phyloP scores from a whole-genome alignment of 805 yeast genomes.

The Hanseniaspora pseudoguilliermondii region DNA sequence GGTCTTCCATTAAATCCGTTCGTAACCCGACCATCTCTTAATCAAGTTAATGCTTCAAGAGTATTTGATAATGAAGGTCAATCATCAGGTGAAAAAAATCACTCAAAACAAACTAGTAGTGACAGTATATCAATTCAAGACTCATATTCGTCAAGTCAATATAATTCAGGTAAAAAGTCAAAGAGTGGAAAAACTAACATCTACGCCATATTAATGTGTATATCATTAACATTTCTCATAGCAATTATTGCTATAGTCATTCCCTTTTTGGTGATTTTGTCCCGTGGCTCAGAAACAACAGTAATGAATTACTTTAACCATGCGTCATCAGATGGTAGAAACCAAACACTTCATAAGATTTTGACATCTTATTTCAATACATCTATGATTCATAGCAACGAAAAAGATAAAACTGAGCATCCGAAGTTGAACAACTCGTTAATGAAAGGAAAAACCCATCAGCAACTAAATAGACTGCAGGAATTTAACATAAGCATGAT shows the following conservation, averaged over 20 bases:
- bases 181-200: not conserved
- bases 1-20: too few species aligned
- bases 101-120: not conserved
- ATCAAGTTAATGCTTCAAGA: not conserved
- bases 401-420: not conserved
- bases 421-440: not conserved
- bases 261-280: slow-evolving; percentile 18
- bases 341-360: slow-evolving; percentile 16
- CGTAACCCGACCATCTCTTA: not conserved
- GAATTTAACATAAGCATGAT: slow-evolving; percentile 22
- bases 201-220: not conserved
- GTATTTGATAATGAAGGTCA: too few species aligned
- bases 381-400: not conserved
- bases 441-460: not conserved
- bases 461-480: slow-evolving; percentile 17
- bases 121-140: not conserved
- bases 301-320: slow-evolving; percentile 24
- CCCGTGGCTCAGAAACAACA: slow-evolving; percentile 26
- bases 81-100: too few species aligned
- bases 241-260: not conserved
- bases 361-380: not conserved
- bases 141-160: not conserved
- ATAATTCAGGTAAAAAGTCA: not conserved
- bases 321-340: slow-evolving; percentile 21
- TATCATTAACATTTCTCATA: not conserved